Evolutionary conservation across 345 rosid genomes (phyloP).

Genomic region (Arabidopsis arenosa): DNA sequence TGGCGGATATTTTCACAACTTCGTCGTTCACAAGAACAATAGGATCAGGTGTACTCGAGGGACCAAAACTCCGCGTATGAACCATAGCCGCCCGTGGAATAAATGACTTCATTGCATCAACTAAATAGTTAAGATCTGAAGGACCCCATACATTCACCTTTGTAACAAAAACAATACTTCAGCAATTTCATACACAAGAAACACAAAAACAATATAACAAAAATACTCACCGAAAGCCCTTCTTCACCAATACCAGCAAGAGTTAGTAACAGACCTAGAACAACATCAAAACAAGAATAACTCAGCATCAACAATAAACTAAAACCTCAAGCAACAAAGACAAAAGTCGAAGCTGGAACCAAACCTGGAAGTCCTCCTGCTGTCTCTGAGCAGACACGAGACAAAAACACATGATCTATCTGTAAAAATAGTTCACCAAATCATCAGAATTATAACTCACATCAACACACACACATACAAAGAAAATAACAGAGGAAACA

Average conservation of each 20-base stretch:
- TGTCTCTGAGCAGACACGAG: slow-evolving; percentile 97
- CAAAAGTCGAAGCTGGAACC: slow-evolving; percentile 34
- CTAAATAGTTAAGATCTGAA: slow-evolving; percentile 85
- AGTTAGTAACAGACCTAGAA: slow-evolving; percentile 78
- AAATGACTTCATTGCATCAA: slow-evolving; percentile 92
- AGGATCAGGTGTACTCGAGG: slow-evolving; percentile 53
- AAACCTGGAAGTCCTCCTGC: slow-evolving; percentile 97
- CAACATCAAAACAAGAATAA: slow-evolving; percentile 3
- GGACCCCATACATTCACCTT: slow-evolving; percentile 98
- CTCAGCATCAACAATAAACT: background rate
- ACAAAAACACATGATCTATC: slow-evolving; percentile 93
- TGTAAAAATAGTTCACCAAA: slow-evolving; percentile 46
- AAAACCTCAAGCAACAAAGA: slow-evolving; percentile 11
- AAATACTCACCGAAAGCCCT: slow-evolving; percentile 81
- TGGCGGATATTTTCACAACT: slow-evolving; percentile 85
- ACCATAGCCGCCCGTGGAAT: slow-evolving; percentile 98
- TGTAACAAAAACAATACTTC: slow-evolving; percentile 25
- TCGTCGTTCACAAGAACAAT: slow-evolving; percentile 74
- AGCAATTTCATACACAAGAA: slow-evolving; percentile 4
- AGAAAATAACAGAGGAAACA: slow-evolving; percentile 37
- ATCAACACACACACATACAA: slow-evolving; percentile 9
- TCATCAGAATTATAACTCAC: slow-evolving; percentile 26
- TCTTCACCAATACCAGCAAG: slow-evolving; percentile 94
- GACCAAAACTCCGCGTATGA: slow-evolving; percentile 83
- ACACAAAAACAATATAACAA: slow-evolving; percentile 1